Percentiles rank a stretch among this genome's conserved stretches.
Conservation (phyloP, 257 asterid genomes). For the Verbena officinalis region DNA sequence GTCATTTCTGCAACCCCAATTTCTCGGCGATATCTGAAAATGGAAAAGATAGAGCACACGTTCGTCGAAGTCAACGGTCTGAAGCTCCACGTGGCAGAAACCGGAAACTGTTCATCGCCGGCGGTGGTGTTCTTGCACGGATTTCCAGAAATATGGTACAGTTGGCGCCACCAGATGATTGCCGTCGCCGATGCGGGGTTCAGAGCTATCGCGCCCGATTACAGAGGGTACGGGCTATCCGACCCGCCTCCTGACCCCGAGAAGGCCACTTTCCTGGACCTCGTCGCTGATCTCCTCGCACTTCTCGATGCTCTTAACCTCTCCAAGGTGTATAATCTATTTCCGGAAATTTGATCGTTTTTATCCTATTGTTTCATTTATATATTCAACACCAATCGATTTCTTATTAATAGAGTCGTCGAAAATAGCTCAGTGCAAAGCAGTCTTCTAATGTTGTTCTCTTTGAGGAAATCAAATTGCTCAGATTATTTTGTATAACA, state of each 20-base stretch:
- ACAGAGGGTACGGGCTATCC: conserved; percentile 63
- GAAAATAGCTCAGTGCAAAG: not conserved
- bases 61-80: conserved; percentile 39
- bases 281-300: conserved; percentile 36
- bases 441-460: too few relatives aligned
- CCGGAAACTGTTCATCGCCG: conserved; percentile 35
- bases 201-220: conserved; percentile 49
- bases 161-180: conserved; percentile 51
- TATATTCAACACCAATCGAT: not conserved
- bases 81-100: conserved; percentile 45
- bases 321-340: conserved; percentile 45
- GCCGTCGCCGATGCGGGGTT: conserved; percentile 43
- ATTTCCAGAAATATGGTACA: conserved; percentile 53
- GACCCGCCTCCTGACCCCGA: conserved; percentile 52
- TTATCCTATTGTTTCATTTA: not conserved
- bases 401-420: not conserved
- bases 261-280: conserved; percentile 46
- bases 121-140: conserved; percentile 51
- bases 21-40: not conserved
- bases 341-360: too few relatives aligned
- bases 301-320: conserved; percentile 34
- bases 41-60: conserved; percentile 44
- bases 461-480: not conserved
- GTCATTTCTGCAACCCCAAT: too few relatives aligned
- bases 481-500: not conserved